These are phyloP conservation scores for Carpinus viminea DNA, from an alignment of 306 rosid species.

Conservation along the genomic window DNA sequence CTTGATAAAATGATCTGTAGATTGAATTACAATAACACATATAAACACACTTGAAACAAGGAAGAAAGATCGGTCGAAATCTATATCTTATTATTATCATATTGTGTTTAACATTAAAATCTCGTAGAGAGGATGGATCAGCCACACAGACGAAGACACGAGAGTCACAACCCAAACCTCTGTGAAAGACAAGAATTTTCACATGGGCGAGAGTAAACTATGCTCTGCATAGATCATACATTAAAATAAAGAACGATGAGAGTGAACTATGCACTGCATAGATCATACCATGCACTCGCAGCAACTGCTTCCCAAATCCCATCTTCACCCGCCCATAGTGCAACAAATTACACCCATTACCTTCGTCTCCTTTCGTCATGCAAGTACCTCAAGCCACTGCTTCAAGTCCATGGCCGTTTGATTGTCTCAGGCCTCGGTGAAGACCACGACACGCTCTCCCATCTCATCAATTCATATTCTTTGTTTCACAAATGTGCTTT, in stretches of 20 bases:
- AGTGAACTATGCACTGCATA: constrained; percentile 18
- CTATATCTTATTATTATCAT: too few species aligned
- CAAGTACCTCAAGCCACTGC: constrained; percentile 50
- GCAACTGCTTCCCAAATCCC: constrained; percentile 9
- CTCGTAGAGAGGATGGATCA: too few species aligned
- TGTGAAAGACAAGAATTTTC: too few species aligned
- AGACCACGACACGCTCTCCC: constrained; percentile 29
- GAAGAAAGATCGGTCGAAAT: too few species aligned
- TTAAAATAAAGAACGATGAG: constrained; percentile 1
- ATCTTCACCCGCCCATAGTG: constrained; percentile 13
- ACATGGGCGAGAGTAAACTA: constrained; percentile 11
- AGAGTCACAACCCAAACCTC: too few species aligned
- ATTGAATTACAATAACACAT: too few species aligned
- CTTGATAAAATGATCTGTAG: too few species aligned
- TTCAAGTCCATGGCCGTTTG: constrained; percentile 57
- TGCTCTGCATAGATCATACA: constrained; percentile 14
- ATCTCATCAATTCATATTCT: constrained; percentile 53
- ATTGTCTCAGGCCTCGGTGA: constrained; percentile 48
- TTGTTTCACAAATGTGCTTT: constrained; percentile 19
- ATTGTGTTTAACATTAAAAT: too few species aligned
- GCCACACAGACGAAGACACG: too few species aligned
- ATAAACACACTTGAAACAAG: too few species aligned
- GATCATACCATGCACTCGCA: constrained; percentile 12
- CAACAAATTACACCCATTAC: constrained; percentile 24
- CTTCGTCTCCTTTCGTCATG: constrained; percentile 50